A percentile compares a stretch with the other conserved stretches of the same genome.
These are phyloP conservation scores for Colletotrichum sansevieriae DNA, from an alignment of 2,329 filamentous ascomycete genomes.

Conservation along the genomic window DNA sequence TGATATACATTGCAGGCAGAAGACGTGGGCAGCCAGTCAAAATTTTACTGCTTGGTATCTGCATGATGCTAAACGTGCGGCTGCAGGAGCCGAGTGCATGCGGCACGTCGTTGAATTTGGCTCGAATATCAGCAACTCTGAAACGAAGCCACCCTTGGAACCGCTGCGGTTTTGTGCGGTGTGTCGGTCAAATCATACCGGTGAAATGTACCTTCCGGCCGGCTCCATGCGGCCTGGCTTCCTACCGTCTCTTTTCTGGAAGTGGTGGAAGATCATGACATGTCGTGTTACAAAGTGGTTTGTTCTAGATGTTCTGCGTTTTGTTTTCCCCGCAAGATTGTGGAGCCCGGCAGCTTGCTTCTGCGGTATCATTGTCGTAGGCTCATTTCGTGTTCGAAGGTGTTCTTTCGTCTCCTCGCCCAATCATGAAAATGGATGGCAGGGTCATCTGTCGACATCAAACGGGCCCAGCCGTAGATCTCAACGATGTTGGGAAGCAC, in stretches of 20 bases:
- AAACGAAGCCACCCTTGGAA: slow-evolving; percentile 2
- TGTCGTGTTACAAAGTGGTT: neutral
- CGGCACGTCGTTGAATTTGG: slow-evolving; percentile 23
- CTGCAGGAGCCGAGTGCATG: slow-evolving; percentile 3
- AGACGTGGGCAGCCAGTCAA: neutral
- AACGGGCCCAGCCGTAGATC: neutral
- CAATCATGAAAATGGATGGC: neutral
- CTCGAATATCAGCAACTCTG: slow-evolving; percentile 6
- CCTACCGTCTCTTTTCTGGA: neutral
- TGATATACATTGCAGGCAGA: neutral
- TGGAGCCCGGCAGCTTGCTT: neutral
- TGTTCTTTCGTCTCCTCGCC: neutral
- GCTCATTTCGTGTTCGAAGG: neutral
- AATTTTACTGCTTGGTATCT: neutral
- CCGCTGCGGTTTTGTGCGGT: neutral
- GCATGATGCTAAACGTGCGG: neutral
- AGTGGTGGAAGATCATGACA: neutral
- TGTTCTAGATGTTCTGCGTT: slow-evolving; percentile 13
- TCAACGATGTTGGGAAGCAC: neutral
- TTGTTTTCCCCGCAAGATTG: neutral
- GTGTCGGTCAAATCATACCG: slow-evolving; percentile 2
- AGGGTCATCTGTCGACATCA: neutral
- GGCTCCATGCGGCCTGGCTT: neutral
- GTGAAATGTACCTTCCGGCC: neutral
- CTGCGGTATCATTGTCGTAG: neutral